Evolutionary conservation across 108 stramenopile species (phyloP).

Genomic region (Fragilariopsis cylindrus): DNA sequence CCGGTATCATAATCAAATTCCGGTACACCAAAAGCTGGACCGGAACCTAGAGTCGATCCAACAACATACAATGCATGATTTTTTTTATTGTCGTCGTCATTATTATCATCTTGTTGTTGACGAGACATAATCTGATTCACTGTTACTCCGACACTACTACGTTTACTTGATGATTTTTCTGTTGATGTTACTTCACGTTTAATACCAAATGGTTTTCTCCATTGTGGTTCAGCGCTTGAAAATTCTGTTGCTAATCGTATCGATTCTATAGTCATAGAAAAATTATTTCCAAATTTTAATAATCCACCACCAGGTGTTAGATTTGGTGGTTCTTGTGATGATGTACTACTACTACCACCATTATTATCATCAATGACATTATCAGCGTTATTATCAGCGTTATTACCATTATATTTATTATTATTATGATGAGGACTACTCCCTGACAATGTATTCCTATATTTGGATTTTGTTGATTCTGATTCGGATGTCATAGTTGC

Average conservation of each 20-base stretch:
- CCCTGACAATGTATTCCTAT: not conserved
- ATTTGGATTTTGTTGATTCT: not conserved
- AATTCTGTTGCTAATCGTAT: slow-evolving; percentile 13
- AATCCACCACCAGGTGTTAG: slow-evolving; percentile 24
- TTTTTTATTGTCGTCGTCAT: not conserved
- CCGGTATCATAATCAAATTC: not conserved
- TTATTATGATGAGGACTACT: slow-evolving; percentile 1
- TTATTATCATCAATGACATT: not conserved
- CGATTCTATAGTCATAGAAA: slow-evolving; percentile 23
- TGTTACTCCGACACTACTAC: not conserved
- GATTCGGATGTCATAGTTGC: slow-evolving; percentile 15
- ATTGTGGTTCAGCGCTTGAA: slow-evolving; percentile 7
- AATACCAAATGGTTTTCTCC: slow-evolving; percentile 34
- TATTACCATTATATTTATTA: not conserved
- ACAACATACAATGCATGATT: slow-evolving; percentile 15
- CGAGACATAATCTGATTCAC: slow-evolving; percentile 17
- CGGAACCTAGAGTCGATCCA: slow-evolving; percentile 22
- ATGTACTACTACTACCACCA: not conserved
- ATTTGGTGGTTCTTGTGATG: slow-evolving; percentile 32
- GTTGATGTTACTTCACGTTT: not conserved
- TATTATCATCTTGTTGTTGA: slow-evolving; percentile 11
- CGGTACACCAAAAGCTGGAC: slow-evolving; percentile 16
- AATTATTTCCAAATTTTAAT: slow-evolving; percentile 28
- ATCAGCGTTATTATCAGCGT: not conserved
- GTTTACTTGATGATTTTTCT: not conserved